These are phyloP conservation scores for Mitragyna speciosa DNA, from an alignment of 257 asterid species.

Conservation along the genomic window DNA sequence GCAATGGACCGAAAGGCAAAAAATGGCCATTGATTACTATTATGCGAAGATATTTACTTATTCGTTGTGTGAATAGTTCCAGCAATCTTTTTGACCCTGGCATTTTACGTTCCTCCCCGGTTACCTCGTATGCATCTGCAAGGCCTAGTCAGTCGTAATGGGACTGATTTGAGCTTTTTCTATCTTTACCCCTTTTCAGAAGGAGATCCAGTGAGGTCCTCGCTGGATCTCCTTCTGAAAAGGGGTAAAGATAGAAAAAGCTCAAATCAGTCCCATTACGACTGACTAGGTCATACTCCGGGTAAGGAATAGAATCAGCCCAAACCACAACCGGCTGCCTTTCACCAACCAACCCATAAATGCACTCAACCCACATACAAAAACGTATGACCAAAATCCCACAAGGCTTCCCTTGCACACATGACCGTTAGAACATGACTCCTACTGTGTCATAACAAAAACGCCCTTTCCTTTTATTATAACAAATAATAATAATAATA, in stretches of 20 bases:
- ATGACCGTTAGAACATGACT: slow-evolving; percentile 43
- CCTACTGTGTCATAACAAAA: background rate
- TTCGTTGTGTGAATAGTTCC: no score
- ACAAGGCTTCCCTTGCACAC: slow-evolving; percentile 32
- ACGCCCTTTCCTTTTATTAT: slow-evolving; percentile 9
- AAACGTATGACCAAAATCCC: background rate
- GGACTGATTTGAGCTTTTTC: background rate
- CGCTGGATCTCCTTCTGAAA: background rate
- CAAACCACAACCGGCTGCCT: slow-evolving; percentile 7
- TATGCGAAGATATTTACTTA: no score
- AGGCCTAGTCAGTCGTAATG: background rate
- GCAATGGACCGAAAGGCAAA: no score
- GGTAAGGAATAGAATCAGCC: background rate
- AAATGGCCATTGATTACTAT: no score
- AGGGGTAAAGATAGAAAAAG: background rate
- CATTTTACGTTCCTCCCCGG: no score
- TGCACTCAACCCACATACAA: background rate
- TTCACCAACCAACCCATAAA: background rate
- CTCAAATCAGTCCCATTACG: background rate
- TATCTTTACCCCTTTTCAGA: background rate
- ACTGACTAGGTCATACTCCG: background rate
- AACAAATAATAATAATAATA: background rate
- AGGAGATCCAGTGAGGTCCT: background rate
- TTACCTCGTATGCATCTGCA: background rate
- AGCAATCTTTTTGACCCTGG: no score